Base-by-base conservation (phyloP, 2,329 filamentous ascomycete species). In the Coleophoma cylindrospora region DNA sequence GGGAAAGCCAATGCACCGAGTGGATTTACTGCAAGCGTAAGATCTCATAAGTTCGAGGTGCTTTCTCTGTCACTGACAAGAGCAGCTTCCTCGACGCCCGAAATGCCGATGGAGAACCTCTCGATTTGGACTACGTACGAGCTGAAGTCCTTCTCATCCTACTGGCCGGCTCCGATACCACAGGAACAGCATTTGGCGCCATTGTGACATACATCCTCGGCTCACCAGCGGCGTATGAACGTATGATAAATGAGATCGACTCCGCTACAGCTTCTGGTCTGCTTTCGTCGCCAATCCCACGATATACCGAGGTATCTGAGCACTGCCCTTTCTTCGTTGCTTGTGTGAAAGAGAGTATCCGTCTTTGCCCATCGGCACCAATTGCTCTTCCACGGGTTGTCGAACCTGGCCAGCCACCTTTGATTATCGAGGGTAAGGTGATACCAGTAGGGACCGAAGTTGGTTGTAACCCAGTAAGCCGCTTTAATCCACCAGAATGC, bases 371-470 rank as follows among this genome's bases (percentile, higher is more conserved):
- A 1, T 69, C 76, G 0, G 75, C 74, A 0, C 71, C 75, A 2
- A 77, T 74, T 50, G 69, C 79, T 22, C 76, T 80, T 57, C 71
- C 75, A 2, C 68, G 76, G 0, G 61, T 74, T 4, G 73, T 70
- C 13, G 54, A 59, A 0, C 63, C 65, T 47, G 66, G 61, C 14
- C 22, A 44, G 32, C 7, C 10, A 6, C 41, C 41, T 2, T 44
- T 44, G 13, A 14, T 44, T n/a, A 44, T 44, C 17, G 27, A n/a
- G 8, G 41, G 41, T 12, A 44, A 44, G 34, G 19, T n/a, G 11
- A n/a, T 44, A 27, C 41, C 22, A 13, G 41, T 44, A 44, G 86
- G 86, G 15, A 87, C 84, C 0, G 83, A 86, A 51, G 83, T 89
- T 1, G 86, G 86, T 9, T 86, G 81, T 62, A 87, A 82, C 44